These are phyloP conservation scores for Novymonas esmeraldas DNA, from an alignment of 208 protist species.

Conservation along the genomic window DNA sequence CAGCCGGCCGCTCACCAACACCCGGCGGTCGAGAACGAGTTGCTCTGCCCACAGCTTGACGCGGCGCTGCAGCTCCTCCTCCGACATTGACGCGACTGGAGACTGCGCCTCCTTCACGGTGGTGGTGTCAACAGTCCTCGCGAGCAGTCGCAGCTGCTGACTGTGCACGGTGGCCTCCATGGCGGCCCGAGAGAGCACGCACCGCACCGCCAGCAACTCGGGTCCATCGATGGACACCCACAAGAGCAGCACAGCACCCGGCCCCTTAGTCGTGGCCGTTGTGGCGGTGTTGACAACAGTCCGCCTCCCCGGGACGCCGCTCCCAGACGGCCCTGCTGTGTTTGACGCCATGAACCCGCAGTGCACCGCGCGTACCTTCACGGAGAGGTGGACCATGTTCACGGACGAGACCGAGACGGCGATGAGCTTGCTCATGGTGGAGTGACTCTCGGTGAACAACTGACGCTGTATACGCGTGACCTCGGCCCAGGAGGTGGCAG, in stretches of 20 bases:
- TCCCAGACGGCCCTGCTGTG: neutral
- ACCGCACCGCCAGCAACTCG: constrained; percentile 42
- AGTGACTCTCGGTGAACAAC: constrained; percentile 22
- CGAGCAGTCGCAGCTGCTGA: neutral
- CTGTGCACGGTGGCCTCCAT: neutral
- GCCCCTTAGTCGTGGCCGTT: neutral
- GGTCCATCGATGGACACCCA: constrained; percentile 34
- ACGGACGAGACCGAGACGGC: constrained; percentile 9
- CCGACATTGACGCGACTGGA: neutral
- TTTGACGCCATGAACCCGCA: constrained; percentile 36
- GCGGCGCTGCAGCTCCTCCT: constrained; percentile 11
- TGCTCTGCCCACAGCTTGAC: constrained; percentile 22
- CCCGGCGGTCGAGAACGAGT: constrained; percentile 28
- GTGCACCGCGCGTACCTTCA: constrained; percentile 42
- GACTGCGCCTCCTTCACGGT: neutral
- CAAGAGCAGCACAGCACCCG: constrained; percentile 39
- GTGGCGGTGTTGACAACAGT: constrained; percentile 13
- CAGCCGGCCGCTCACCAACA: constrained; percentile 58
- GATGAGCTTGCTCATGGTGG: constrained; percentile 1
- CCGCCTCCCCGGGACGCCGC: constrained; percentile 7
- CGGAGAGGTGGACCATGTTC: constrained; percentile 61
- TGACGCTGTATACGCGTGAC: constrained; percentile 13
- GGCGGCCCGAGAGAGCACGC: constrained; percentile 28
- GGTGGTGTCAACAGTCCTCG: neutral
- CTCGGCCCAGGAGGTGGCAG: constrained; percentile 6